Conservation (phyloP, 768 basidiomycete genomes). For the Lentinula guzmanii region DNA sequence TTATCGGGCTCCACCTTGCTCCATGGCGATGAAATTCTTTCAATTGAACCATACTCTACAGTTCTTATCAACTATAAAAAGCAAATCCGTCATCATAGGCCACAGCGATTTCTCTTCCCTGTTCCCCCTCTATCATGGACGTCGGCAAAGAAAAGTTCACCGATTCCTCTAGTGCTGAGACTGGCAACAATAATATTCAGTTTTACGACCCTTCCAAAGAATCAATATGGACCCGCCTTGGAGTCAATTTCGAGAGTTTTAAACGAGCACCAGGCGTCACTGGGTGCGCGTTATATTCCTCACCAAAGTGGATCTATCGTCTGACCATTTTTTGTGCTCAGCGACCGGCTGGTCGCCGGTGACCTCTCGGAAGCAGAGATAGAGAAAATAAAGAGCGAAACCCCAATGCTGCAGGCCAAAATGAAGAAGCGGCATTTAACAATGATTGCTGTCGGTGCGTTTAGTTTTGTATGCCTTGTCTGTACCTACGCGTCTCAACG, state of each 20-base stretch:
- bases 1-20: neutral
- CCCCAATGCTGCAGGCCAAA: constrained; percentile 41
- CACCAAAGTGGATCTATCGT: neutral
- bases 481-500: neutral
- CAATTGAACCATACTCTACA: neutral
- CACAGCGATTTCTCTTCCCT: neutral
- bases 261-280: constrained; percentile 42
- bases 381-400: constrained; percentile 30
- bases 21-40: neutral
- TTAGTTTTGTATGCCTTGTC: neutral
- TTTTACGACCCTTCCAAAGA: constrained; percentile 46
- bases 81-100: neutral
- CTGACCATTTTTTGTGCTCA: neutral
- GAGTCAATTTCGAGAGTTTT: constrained; percentile 36
- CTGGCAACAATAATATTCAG: constrained; percentile 7
- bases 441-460: constrained; percentile 45
- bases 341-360: constrained; percentile 28
- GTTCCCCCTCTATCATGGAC: neutral
- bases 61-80: neutral
- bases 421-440: constrained; percentile 41
- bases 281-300: constrained; percentile 23
- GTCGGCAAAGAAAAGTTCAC: neutral
- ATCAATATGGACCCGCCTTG: constrained; percentile 36
- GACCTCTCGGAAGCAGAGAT: constrained; percentile 26
- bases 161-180: neutral